phyloP scores from a whole-genome alignment of 345 rosid species.

The Heritiera fomes region DNA sequence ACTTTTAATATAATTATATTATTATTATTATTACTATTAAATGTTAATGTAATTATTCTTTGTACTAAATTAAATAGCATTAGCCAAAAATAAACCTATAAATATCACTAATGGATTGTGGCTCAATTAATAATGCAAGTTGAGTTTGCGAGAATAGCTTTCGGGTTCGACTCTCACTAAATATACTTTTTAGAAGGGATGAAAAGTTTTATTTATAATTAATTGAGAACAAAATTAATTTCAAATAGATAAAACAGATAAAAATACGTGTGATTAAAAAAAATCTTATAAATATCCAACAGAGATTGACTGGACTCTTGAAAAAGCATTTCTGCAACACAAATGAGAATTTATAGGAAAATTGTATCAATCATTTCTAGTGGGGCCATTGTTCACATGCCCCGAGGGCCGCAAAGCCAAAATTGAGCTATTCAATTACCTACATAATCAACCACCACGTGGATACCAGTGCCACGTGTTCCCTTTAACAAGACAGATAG shows the following conservation, averaged over 20 bases:
- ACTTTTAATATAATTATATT: neutral
- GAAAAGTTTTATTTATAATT: too few relatives aligned
- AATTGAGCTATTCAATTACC: neutral
- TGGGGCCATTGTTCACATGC: conserved; percentile 12
- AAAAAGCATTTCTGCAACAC: neutral
- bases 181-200: too few relatives aligned
- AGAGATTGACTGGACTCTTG: neutral
- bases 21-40: neutral
- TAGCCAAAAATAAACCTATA: neutral
- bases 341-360: neutral
- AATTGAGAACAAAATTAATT: too few relatives aligned
- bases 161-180: too few relatives aligned
- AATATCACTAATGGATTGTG: neutral
- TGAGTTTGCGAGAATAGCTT: too few relatives aligned
- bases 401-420: neutral
- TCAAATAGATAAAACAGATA: too few relatives aligned
- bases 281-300: neutral
- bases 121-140: too few relatives aligned
- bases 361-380: neutral
- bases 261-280: neutral
- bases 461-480: neutral
- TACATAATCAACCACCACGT: neutral
- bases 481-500: neutral
- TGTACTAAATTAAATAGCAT: neutral
- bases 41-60: neutral